These are phyloP conservation scores for Phoma herbarum DNA, from an alignment of 2,329 filamentous ascomycete species.

Conservation along the genomic window DNA sequence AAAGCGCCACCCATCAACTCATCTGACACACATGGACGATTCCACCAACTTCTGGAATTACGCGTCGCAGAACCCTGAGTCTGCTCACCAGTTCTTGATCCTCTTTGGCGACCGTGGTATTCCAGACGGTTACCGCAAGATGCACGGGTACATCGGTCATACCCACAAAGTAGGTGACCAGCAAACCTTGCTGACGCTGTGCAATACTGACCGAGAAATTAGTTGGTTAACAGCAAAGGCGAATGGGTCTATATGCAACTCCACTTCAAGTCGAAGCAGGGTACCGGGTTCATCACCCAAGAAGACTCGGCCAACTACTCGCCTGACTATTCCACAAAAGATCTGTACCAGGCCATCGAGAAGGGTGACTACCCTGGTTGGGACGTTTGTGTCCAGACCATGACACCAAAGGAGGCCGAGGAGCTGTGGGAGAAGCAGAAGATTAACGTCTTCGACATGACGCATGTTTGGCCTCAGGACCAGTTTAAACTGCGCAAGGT, in stretches of 20 bases:
- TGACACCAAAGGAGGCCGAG: slow-evolving; percentile 62
- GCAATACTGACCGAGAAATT: too few relatives aligned
- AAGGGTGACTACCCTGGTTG: slow-evolving; percentile 62
- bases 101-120: slow-evolving; percentile 65
- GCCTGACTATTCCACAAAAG: slow-evolving; percentile 63
- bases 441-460: slow-evolving; percentile 65
- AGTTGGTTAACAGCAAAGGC: slow-evolving; percentile 61
- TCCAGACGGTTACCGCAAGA: slow-evolving; percentile 63
- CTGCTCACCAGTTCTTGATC: slow-evolving; percentile 63
- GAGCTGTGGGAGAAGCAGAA: slow-evolving; percentile 61
- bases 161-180: slow-evolving; percentile 58
- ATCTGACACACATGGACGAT: slow-evolving; percentile 71
- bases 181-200: too few relatives aligned
- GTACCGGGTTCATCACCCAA: slow-evolving; percentile 62
- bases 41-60: slow-evolving; percentile 74
- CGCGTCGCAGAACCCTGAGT: slow-evolving; percentile 63
- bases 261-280: slow-evolving; percentile 63
- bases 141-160: slow-evolving; percentile 64
- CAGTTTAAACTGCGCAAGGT: slow-evolving; percentile 63
- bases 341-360: slow-evolving; percentile 62
- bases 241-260: slow-evolving; percentile 64
- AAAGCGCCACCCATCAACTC: slow-evolving; percentile 75
- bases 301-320: slow-evolving; percentile 60
- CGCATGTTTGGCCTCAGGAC: slow-evolving; percentile 63
- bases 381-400: slow-evolving; percentile 61